Evolutionary conservation across 345 rosid species (phyloP).

Genomic region (Microthlaspi erraticum): DNA sequence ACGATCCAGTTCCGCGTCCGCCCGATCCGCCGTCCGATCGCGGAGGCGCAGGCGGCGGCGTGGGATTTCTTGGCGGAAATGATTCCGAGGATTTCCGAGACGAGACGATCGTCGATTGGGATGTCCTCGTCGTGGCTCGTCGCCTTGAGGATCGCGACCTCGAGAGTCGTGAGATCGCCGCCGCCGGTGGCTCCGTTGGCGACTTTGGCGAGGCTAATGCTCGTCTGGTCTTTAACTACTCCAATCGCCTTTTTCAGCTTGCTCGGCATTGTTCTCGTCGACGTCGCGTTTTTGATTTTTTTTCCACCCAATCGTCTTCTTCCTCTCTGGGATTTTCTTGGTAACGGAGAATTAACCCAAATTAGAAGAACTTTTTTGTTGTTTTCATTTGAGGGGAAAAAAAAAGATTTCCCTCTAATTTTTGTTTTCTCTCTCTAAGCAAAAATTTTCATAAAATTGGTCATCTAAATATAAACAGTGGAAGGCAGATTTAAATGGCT

Average conservation of each 20-base stretch:
- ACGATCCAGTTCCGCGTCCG: constrained; percentile 83
- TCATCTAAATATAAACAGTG: constrained; percentile 14
- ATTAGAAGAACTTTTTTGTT: background rate
- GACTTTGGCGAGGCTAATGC: constrained; percentile 89
- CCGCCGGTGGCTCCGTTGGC: constrained; percentile 51
- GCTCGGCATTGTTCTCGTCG: constrained; percentile 66
- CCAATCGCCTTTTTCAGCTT: constrained; percentile 83
- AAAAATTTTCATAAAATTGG: background rate
- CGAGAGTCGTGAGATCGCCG: constrained; percentile 49
- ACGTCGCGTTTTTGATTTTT: background rate
- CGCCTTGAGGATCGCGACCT: constrained; percentile 77
- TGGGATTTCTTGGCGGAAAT: constrained; percentile 59
- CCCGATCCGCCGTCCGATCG: constrained; percentile 65
- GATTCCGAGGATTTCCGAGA: constrained; percentile 55
- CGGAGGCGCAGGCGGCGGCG: constrained; percentile 67
- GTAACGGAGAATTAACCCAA: background rate
- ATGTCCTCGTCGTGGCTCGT: constrained; percentile 71
- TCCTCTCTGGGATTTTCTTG: background rate
- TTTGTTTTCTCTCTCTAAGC: constrained; percentile 2
- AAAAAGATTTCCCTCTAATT: background rate
- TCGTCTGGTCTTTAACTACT: constrained; percentile 88
- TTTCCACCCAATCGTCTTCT: constrained; percentile 1
- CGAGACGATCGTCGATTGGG: constrained; percentile 73
- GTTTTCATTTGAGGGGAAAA: background rate
- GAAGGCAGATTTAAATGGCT: constrained; percentile 31